Percentiles rank a stretch among this genome's conserved stretches.
phyloP scores from a whole-genome alignment of 148 eudicot species.

The Nepenthes mirabilis region DNA sequence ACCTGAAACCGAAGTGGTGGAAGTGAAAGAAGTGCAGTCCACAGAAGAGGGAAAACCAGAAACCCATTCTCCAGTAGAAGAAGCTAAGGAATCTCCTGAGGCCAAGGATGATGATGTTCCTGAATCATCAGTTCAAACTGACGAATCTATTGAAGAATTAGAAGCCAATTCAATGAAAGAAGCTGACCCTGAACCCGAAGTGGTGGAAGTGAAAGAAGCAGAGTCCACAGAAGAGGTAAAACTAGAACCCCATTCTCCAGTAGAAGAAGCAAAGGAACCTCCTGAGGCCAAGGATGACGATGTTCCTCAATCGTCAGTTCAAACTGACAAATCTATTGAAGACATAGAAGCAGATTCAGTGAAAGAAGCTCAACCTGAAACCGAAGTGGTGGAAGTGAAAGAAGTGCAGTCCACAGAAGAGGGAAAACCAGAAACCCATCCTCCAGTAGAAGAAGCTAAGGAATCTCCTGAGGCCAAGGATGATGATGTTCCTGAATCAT shows the following conservation, averaged over 20 bases:
- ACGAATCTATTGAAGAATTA: conserved; percentile 4
- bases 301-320: conserved; percentile 5
- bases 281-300: conserved; percentile 10
- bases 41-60: conserved; percentile 1
- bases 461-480: conserved; percentile 8
- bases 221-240: background rate
- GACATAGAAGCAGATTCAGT: conserved; percentile 10
- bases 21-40: conserved; percentile 1
- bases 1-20: conserved; percentile 8
- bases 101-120: conserved; percentile 10
- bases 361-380: conserved; percentile 11
- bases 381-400: conserved; percentile 9
- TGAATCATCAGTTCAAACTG: conserved; percentile 8
- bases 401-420: conserved; percentile 8
- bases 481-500: conserved; percentile 8
- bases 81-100: conserved; percentile 8
- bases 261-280: conserved; percentile 11
- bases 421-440: conserved; percentile 2
- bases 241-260: background rate
- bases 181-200: conserved; percentile 13
- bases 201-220: conserved; percentile 5
- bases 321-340: conserved; percentile 5
- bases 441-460: conserved; percentile 10
- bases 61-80: conserved; percentile 7
- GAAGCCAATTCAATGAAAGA: conserved; percentile 9